Evolutionary conservation across 495 filamentous ascomycete genomes (phyloP).

Genomic region (Darksidea phi): DNA sequence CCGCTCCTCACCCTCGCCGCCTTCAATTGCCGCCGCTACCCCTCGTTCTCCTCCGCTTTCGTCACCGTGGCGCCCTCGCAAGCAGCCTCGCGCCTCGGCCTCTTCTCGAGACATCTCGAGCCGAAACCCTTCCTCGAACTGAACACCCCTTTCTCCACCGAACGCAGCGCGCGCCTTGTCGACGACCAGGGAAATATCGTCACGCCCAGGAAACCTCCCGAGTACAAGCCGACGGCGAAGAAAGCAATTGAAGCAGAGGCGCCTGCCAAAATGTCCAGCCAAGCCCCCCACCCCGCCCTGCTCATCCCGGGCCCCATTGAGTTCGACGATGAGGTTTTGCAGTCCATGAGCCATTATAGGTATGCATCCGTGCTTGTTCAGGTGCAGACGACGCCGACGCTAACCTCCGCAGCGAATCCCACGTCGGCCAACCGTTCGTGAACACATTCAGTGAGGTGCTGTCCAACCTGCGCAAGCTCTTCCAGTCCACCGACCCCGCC

Average conservation of each 20-base stretch:
- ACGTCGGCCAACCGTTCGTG: conserved; percentile 85
- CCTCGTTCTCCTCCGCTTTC: conserved; percentile 31
- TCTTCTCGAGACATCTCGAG: conserved; percentile 80
- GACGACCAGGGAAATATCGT: conserved; percentile 55
- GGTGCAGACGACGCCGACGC: conserved; percentile 3
- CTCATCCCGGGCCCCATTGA: conserved; percentile 97
- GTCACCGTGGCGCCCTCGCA: conserved; percentile 54
- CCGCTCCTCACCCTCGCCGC: conserved; percentile 22
- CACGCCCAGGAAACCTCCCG: background rate
- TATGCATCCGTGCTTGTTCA: conserved; percentile 40
- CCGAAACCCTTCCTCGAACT: conserved; percentile 59
- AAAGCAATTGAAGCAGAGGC: background rate
- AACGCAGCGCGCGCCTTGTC: conserved; percentile 53
- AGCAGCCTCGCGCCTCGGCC: conserved; percentile 66
- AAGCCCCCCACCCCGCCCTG: conserved; percentile 76
- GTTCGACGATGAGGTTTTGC: conserved; percentile 94
- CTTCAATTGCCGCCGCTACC: conserved; percentile 16
- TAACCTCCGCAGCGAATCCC: conserved; percentile 68
- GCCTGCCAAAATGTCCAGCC: conserved; percentile 66
- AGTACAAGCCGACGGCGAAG: conserved; percentile 2
- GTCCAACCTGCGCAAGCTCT: conserved; percentile 83
- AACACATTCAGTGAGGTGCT: conserved; percentile 86
- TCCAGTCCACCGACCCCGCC: conserved; percentile 76
- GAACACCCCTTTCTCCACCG: conserved; percentile 67
- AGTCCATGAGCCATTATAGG: conserved; percentile 96